Evolutionary conservation across 371 early-diverging fungal genomes (phyloP).

Genomic region (Zychaea mexicana): DNA sequence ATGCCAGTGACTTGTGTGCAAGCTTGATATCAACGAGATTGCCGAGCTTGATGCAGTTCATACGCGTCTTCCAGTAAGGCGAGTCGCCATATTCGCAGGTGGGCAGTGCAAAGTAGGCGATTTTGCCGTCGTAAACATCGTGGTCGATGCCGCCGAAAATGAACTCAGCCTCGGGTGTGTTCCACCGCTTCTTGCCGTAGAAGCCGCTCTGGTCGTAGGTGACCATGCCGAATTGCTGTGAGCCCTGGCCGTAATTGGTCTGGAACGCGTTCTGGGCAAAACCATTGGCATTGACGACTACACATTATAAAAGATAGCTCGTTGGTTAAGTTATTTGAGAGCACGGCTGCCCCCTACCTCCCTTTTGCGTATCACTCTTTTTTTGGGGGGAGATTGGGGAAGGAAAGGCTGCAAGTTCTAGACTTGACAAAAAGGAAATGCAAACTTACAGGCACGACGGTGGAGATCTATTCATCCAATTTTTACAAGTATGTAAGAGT

Average conservation of each 20-base stretch:
- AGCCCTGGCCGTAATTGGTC: conserved; percentile 22
- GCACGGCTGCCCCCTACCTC: too few relatives aligned
- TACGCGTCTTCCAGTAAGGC: conserved; percentile 48
- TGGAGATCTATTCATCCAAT: background rate
- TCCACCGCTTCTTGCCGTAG: conserved; percentile 32
- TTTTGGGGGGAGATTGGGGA: too few relatives aligned
- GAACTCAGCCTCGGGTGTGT: conserved; percentile 36
- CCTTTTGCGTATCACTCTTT: too few relatives aligned
- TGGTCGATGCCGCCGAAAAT: conserved; percentile 52
- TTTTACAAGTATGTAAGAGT: background rate
- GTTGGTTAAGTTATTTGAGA: background rate
- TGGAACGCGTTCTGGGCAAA: conserved; percentile 43
- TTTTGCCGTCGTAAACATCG: conserved; percentile 39
- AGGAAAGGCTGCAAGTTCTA: background rate
- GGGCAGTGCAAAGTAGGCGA: conserved; percentile 43
- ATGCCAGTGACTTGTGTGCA: conserved; percentile 36
- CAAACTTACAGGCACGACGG: conserved; percentile 16
- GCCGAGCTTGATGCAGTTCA: conserved; percentile 44
- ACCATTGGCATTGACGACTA: conserved; percentile 16
- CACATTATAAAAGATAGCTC: background rate
- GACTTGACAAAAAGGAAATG: background rate
- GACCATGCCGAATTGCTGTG: conserved; percentile 40
- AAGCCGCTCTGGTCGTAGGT: conserved; percentile 22
- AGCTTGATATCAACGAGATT: conserved; percentile 38
- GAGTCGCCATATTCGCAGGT: conserved; percentile 43